phyloP scores from a whole-genome alignment of 2,329 filamentous ascomycete genomes.

The Penicillium sp. region DNA sequence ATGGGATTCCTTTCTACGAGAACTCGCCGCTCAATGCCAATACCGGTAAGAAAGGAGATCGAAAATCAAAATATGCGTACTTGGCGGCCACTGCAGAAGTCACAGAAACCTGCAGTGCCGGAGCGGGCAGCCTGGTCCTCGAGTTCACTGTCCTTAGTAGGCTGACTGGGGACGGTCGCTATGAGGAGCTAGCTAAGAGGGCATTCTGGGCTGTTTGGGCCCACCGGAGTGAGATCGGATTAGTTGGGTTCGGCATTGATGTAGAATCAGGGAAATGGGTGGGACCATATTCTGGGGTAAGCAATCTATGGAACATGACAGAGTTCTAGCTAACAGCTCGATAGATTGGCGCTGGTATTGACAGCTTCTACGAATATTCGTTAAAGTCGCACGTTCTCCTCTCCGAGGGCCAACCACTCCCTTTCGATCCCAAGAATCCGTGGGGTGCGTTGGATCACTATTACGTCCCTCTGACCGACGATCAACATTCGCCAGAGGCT shows the following conservation, averaged over 20 bases:
- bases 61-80: slow-evolving; percentile 14
- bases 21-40: slow-evolving; percentile 68
- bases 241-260: slow-evolving; percentile 88
- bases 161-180: slow-evolving; percentile 77
- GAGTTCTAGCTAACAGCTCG: slow-evolving; percentile 8
- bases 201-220: slow-evolving; percentile 98
- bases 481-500: slow-evolving; percentile 65
- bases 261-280: slow-evolving; percentile 88
- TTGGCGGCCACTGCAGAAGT: slow-evolving; percentile 55
- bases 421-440: slow-evolving; percentile 36
- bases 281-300: slow-evolving; percentile 69
- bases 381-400: slow-evolving; percentile 89
- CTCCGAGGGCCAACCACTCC: slow-evolving; percentile 57
- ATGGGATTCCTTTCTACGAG: slow-evolving; percentile 86
- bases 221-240: slow-evolving; percentile 72
- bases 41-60: slow-evolving; percentile 39
- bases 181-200: slow-evolving; percentile 80
- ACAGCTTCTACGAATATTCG: slow-evolving; percentile 98
- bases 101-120: slow-evolving; percentile 93
- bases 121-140: slow-evolving; percentile 88
- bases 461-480: slow-evolving; percentile 57
- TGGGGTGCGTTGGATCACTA: slow-evolving; percentile 55
- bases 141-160: slow-evolving; percentile 89
- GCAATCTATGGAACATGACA: slow-evolving; percentile 8
- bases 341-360: slow-evolving; percentile 83